phyloP scores from a whole-genome alignment of 2,329 filamentous ascomycete species.

The Paraphoma sp. region DNA sequence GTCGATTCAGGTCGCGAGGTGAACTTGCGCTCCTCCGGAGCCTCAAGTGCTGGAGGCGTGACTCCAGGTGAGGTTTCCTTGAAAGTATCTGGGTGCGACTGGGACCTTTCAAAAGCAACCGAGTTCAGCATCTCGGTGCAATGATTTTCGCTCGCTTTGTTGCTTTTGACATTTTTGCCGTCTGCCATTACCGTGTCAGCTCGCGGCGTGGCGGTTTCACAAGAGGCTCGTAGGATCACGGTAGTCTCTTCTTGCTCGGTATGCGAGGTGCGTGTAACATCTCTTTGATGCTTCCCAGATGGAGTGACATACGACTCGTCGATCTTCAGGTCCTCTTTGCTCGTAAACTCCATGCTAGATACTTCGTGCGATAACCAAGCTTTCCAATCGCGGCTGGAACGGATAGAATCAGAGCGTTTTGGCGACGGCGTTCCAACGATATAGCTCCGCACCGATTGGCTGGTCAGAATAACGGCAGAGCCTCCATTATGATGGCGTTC shows the following conservation, averaged over 20 bases:
- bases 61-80: constrained; percentile 2
- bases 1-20: background rate
- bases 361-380: constrained; percentile 56
- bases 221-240: constrained; percentile 17
- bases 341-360: constrained; percentile 40
- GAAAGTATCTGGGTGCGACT: constrained; percentile 4
- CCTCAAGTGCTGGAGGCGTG: background rate
- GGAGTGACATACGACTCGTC: constrained; percentile 25
- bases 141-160: too few species aligned
- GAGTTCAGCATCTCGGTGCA: background rate
- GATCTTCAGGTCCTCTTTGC: constrained; percentile 38
- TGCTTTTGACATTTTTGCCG: background rate
- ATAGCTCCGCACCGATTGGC: constrained; percentile 53
- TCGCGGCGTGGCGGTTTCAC: constrained; percentile 11
- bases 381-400: constrained; percentile 54
- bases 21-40: background rate
- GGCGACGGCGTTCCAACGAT: constrained; percentile 43
- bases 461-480: constrained; percentile 53
- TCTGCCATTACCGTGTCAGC: background rate
- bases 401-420: constrained; percentile 25
- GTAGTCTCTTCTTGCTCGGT: constrained; percentile 36
- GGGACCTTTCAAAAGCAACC: background rate
- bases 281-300: constrained; percentile 16
- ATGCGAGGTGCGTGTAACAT: constrained; percentile 26
- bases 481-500: constrained; percentile 23